Base-by-base conservation (phyloP, 331 rosid species). In the Acacia concinna region DNA sequence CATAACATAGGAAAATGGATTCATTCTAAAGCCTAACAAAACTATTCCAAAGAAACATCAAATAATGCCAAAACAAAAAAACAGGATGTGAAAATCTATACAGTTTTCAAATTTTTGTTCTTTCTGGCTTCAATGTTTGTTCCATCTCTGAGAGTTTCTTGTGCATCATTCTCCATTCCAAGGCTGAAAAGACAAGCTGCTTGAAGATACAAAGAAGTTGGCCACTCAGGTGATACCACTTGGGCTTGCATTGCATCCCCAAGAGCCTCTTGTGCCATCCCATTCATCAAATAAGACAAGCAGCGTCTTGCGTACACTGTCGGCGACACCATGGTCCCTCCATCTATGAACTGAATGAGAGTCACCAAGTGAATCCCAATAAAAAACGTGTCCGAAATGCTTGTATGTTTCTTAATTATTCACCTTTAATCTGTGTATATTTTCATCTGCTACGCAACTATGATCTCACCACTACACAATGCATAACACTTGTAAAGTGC, bases 221-320 rank as follows among this genome's bases (percentile, higher is more conserved):
- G 88, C 99, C 99, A 96, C 71, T 90, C 98, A 0, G 99, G 99
- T 68, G 94, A 93, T 73, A 93, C 86, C 80, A 82, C 94, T 75
- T 91, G 99, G 23, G 99, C 98, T 78, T 96, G 99, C 98, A 96
- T 93, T 0, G 99, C 98, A 87, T 96, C 99, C 73, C 92, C 97
- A 0, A 96, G 85, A 65, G 87, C 99, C 79, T 91, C 97, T 59
- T 91, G 88, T 54, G 85, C 72, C 98, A 83, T 86, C 7, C 86
- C 94, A 71, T 80, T 91, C 97, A 96, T 96, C 89, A 96, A 78
- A 78, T 85, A 93, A 0, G 97, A 93, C 20, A 96, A 88, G 83
- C 99, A 96, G 0, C 99, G 87, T 84, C 98, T 88, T 4, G 93
- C 93, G 72, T 89, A 90, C 87, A 93, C 99, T 0, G 99, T 93